A percentile compares a stretch with the other conserved stretches of the same genome.
Conservation (phyloP, 306 rosid species). For the Dalbergia cochinchinensis region DNA sequence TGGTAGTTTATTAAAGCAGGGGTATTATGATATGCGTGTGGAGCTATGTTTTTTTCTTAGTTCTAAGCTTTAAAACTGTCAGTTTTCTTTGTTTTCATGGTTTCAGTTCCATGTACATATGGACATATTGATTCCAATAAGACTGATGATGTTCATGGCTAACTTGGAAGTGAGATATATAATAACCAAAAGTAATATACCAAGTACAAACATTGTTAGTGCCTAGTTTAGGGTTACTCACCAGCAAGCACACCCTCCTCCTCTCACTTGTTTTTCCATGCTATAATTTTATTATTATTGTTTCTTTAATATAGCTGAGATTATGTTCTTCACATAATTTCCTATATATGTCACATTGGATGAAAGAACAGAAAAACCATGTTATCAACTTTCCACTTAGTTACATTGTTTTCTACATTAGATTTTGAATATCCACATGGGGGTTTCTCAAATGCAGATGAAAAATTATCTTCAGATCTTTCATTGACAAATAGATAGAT, state of each 20-base stretch:
- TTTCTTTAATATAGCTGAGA: no score
- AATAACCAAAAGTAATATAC: background rate
- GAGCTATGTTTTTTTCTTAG: background rate
- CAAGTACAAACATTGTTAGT: no score
- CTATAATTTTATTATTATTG: no score
- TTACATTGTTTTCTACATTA: background rate
- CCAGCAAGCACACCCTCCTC: no score
- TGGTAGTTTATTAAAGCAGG: background rate
- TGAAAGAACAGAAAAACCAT: no score
- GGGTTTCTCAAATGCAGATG: no score
- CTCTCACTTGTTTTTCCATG: no score
- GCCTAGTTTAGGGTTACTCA: no score
- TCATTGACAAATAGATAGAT: no score
- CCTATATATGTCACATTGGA: background rate
- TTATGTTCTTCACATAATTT: background rate
- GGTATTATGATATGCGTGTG: background rate
- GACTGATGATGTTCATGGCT: background rate
- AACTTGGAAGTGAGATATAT: background rate
- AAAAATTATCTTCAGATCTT: no score
- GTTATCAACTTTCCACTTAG: background rate
- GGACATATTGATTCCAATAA: slow-evolving; percentile 4
- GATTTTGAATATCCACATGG: background rate
- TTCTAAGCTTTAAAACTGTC: background rate
- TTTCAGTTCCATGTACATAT: background rate
- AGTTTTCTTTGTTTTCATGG: background rate